Evolutionary conservation across 108 stramenopile genomes (phyloP), one percentile per base, ranked within the genome.

Genomic region (Nitzschia sp.): DNA sequence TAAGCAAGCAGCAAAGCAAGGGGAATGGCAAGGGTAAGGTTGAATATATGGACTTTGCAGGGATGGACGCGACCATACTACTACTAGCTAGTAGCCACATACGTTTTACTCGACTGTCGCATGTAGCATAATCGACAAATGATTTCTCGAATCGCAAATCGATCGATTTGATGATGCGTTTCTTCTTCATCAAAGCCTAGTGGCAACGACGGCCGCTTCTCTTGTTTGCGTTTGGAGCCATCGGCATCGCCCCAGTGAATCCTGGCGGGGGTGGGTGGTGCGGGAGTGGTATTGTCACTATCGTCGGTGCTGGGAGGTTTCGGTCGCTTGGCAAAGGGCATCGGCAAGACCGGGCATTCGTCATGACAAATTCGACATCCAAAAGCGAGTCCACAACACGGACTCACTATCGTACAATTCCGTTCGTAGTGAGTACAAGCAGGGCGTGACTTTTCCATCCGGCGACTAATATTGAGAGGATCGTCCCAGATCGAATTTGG

Each of bases 361-460:
- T 94, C 90, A 70, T 94, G 93, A 73, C 93, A 94, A 48, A 94
- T 91, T 1, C 93, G 88, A 72, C 93, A 94, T 32, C 93, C 93
- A 81, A 94, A 91, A 26, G 87, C 88, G 33, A 84, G 54, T 30
- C 93, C 93, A 77, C 93, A 94, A 52, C 93, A 94, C 19, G 90
- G 93, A 53, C 78, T 72, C 36, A 94, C 75, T 41, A 94, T 81
- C 38, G 93, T 86, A 68, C 93, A 94, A 32, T 88, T 86, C 28
- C 93, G 41, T 29, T 91, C 80, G 61, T 94, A 94, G 63, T 94
- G 93, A 21, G 44, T 62, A 57, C 93, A 94, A 17, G 62, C 71
- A 13, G 90, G 93, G 34, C 93, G 84, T n/a, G 84, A 74, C 59
- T 69, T 45, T 53, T 87, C 86, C 58, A 73, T 72, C 3, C 69